Evolutionary conservation across 495 filamentous ascomycete genomes (phyloP), one percentile per base, ranked within the genome.

Genomic region (Annulohypoxylon stygium): DNA sequence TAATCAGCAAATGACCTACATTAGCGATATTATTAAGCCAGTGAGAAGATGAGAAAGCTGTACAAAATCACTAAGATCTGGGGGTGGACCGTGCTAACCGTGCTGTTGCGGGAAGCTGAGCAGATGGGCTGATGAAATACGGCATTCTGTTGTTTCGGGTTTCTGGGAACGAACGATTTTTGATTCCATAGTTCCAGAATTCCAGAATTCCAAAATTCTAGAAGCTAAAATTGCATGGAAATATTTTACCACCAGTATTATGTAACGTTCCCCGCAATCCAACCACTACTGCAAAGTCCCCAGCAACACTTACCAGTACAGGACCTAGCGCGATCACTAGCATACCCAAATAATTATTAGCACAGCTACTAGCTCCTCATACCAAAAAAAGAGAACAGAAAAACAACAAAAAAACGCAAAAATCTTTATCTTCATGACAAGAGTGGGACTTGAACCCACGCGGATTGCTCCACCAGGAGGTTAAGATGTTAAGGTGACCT

Each of bases 391-490:
- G 47, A 48, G 58, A 67, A 67, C 48, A 4, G 0, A 45, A 61
- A 20, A 20, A 16, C 30, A 18, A 39, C 51, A 30, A 41, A 54
- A 61, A 48, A 55, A 36, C 59, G 58, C 58, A 58, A 4, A 2
- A 45, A 54, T 30, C n/a, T 30, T 30, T 6, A 20, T 11, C 2
- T 5, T 47, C 5, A 14, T 80, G 80, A 81, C 76, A 76, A 80
- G 78, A 79, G 80, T 81, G 80, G 80, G 80, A 81, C 71, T 81
- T 73, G 80, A 82, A 82, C 80, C 80, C 79, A 82, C 79, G 80
- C 75, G 75, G 76, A 74, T 82, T 82, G 67, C 77, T 75, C 80
- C 77, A 79, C 73, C 71, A 78, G 76, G 76, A 78, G 67, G 53
- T 59, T 59, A 30, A 30, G 30, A 57, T 73, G 69, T 58, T 78